phyloP scores from a whole-genome alignment of 495 filamentous ascomycete genomes.

The Talaromyces liani region DNA sequence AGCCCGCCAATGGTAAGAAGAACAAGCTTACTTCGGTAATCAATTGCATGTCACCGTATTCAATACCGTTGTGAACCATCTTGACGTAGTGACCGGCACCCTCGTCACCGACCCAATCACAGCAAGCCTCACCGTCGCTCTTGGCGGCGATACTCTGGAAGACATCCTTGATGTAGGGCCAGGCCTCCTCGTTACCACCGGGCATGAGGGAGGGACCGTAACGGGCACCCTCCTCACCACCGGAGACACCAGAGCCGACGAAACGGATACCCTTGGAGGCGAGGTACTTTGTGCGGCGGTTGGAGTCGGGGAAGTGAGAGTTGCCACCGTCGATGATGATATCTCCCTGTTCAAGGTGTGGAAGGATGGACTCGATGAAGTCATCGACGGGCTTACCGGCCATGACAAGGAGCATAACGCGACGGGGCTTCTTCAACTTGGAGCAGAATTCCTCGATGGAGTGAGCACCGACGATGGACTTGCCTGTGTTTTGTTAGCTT shows the following conservation, averaged over 20 bases:
- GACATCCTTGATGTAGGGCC: slow-evolving; percentile 98
- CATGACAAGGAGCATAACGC: slow-evolving; percentile 97
- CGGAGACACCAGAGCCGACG: slow-evolving; percentile 95
- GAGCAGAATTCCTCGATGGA: slow-evolving; percentile 86
- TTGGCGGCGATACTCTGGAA: slow-evolving; percentile 97
- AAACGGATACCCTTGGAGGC: slow-evolving; percentile 83
- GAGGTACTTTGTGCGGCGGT: slow-evolving; percentile 87
- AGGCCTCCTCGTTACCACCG: slow-evolving; percentile 94
- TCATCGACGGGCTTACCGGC: slow-evolving; percentile 95
- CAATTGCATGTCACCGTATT: slow-evolving; percentile 99
- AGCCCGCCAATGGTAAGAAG: background rate
- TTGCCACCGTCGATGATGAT: slow-evolving; percentile 99
- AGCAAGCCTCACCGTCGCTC: slow-evolving; percentile 93
- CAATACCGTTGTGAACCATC: slow-evolving; percentile 99
- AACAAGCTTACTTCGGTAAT: slow-evolving; percentile 77
- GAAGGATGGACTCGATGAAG: slow-evolving; percentile 94
- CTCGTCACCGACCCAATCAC: slow-evolving; percentile 99
- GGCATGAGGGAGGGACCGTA: slow-evolving; percentile 98
- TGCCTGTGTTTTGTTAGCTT: slow-evolving; percentile 47
- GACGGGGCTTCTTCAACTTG: slow-evolving; percentile 94
- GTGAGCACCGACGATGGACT: slow-evolving; percentile 87
- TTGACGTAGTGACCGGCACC: slow-evolving; percentile 99
- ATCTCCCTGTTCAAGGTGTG: slow-evolving; percentile 82
- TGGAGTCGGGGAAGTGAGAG: slow-evolving; percentile 98
- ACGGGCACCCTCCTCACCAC: slow-evolving; percentile 97